Percentiles rank a stretch among this genome's conserved stretches.
Conservation (phyloP, 345 rosid genomes). For the Aquilaria sinensis region DNA sequence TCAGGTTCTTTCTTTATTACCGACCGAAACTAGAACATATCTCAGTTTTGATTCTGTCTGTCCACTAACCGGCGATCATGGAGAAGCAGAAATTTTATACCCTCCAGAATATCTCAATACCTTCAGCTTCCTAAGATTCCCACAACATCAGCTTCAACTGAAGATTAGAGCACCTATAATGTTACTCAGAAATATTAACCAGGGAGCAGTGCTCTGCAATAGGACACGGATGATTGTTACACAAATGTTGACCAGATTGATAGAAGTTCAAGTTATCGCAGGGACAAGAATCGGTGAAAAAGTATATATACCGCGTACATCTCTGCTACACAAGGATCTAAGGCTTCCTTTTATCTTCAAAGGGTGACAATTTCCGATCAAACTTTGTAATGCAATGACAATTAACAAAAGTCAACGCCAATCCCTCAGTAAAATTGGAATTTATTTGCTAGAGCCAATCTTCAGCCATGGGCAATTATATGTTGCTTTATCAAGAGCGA, state of each 20-base stretch:
- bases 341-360: background rate
- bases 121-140: background rate
- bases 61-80: too few relatives aligned
- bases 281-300: too few relatives aligned
- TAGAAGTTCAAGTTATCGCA: background rate
- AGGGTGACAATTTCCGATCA: background rate
- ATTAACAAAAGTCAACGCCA: slow-evolving; percentile 7
- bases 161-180: slow-evolving; percentile 3
- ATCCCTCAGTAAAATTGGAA: slow-evolving; percentile 1
- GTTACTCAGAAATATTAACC: background rate
- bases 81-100: too few relatives aligned
- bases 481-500: background rate
- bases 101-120: background rate
- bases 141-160: background rate
- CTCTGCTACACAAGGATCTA: background rate
- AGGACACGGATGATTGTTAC: background rate
- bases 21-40: too few relatives aligned
- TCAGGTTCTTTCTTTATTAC: too few relatives aligned
- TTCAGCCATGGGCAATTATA: background rate
- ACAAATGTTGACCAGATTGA: background rate
- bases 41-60: too few relatives aligned
- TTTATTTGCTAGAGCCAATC: background rate
- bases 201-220: background rate
- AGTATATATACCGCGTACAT: background rate
- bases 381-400: background rate